Evolutionary conservation across 169 alveolate species (phyloP).

Genomic region (Plasmodium yoelii): DNA sequence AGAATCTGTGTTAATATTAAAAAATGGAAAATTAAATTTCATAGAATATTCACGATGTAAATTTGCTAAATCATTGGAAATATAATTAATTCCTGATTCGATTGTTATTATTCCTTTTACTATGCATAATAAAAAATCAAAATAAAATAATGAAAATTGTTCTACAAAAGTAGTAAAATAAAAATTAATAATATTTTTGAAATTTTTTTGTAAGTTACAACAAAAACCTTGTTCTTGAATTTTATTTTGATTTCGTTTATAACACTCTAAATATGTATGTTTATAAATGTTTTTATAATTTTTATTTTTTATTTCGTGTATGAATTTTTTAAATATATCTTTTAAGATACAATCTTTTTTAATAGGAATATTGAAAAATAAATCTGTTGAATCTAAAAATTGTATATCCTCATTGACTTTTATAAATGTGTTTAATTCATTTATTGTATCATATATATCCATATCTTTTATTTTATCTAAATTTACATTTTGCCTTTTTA

Average conservation of each 20-base stretch:
- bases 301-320: slow-evolving; percentile 22
- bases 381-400: slow-evolving; percentile 26
- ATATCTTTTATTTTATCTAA: neutral
- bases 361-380: slow-evolving; percentile 25
- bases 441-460: neutral
- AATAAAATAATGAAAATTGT: slow-evolving; percentile 33
- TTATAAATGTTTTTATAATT: slow-evolving; percentile 19
- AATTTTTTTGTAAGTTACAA: too few species aligned
- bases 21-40: neutral
- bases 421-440: neutral
- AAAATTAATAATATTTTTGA: neutral
- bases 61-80: slow-evolving; percentile 11
- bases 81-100: slow-evolving; percentile 25
- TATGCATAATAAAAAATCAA: slow-evolving; percentile 41
- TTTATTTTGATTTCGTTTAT: slow-evolving; percentile 23
- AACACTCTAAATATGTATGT: slow-evolving; percentile 10
- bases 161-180: slow-evolving; percentile 16
- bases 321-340: slow-evolving; percentile 7
- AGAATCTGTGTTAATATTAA: neutral
- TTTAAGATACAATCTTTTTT: slow-evolving; percentile 42
- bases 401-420: slow-evolving; percentile 29
- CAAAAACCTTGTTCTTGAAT: neutral
- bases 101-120: slow-evolving; percentile 21
- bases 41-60: neutral
- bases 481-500: neutral